Conservation (phyloP, 768 basidiomycete species). For the Hygrophorus pudorinus region DNA sequence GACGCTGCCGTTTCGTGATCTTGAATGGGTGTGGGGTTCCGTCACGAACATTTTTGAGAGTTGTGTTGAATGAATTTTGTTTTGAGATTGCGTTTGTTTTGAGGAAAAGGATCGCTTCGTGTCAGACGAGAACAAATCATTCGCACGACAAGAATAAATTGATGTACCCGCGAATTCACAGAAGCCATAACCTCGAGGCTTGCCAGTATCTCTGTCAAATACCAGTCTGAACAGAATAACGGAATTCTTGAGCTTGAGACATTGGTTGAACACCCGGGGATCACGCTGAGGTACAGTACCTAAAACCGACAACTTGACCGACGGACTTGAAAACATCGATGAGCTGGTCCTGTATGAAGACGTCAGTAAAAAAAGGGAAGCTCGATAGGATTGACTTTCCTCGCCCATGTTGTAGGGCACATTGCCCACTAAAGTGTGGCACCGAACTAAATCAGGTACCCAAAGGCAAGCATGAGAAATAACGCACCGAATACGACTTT, state of each 20-base stretch:
- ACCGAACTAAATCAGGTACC: neutral
- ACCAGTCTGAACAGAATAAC: slow-evolving; percentile 47
- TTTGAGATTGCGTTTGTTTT: slow-evolving; percentile 5
- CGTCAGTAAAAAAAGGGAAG: neutral
- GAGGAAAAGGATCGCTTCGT: slow-evolving; percentile 17
- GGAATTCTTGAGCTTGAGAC: slow-evolving; percentile 1
- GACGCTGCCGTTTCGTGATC: slow-evolving; percentile 95
- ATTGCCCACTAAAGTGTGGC: slow-evolving; percentile 59
- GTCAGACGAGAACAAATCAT: slow-evolving; percentile 24
- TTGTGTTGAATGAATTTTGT: neutral
- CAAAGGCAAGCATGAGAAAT: neutral
- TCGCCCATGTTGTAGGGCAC: slow-evolving; percentile 88
- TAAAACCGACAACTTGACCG: slow-evolving; percentile 82
- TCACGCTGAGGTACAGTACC: slow-evolving; percentile 30
- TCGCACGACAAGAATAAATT: slow-evolving; percentile 19
- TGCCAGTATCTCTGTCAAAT: slow-evolving; percentile 88
- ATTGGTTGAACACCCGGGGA: slow-evolving; percentile 2
- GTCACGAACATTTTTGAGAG: neutral
- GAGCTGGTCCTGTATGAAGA: slow-evolving; percentile 52
- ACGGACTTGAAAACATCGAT: slow-evolving; percentile 86
- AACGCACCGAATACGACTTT: slow-evolving; percentile 65
- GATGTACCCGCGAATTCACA: slow-evolving; percentile 84
- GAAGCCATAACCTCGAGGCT: slow-evolving; percentile 89
- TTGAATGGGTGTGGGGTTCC: slow-evolving; percentile 19
- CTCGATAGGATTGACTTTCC: slow-evolving; percentile 22